Evolutionary conservation across 768 basidiomycete genomes (phyloP).

Genomic region (Pisolithus marmoratus): DNA sequence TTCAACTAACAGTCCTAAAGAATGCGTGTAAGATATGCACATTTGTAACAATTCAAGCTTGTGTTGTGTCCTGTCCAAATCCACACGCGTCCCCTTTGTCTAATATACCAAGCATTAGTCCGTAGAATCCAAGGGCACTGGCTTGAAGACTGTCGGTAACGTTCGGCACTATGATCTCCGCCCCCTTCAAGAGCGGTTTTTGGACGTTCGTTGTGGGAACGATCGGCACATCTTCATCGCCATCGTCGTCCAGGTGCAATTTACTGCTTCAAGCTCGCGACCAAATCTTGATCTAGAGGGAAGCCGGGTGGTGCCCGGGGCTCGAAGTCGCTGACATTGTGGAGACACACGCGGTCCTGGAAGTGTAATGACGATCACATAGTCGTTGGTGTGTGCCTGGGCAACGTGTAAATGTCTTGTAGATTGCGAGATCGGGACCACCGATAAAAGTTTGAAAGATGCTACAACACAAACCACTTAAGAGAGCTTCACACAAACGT

Average conservation of each 20-base stretch:
- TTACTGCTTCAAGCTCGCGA: conserved; percentile 16
- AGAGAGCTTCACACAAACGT: not conserved
- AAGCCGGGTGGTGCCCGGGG: conserved; percentile 40
- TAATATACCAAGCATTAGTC: conserved; percentile 23
- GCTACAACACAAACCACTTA: conserved; percentile 31
- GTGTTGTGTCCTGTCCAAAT: conserved; percentile 19
- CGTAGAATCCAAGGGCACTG: conserved; percentile 40
- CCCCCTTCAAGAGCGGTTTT: conserved; percentile 12
- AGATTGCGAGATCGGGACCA: conserved; percentile 37
- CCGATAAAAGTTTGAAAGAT: conserved; percentile 60
- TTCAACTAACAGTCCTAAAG: too few relatives aligned
- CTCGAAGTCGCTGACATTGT: conserved; percentile 42
- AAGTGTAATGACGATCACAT: conserved; percentile 44
- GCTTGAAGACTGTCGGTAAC: conserved; percentile 28
- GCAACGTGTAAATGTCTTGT: conserved; percentile 36
- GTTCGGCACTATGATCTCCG: conserved; percentile 19
- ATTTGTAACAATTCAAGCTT: conserved; percentile 5
- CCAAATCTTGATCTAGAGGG: conserved; percentile 28
- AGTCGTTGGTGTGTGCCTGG: conserved; percentile 43
- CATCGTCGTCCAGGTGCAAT: conserved; percentile 25
- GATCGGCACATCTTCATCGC: conserved; percentile 10
- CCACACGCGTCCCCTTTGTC: conserved; percentile 18
- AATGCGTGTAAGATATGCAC: not conserved
- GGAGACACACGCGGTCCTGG: conserved; percentile 36
- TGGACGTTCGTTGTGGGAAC: conserved; percentile 3